phyloP scores from a whole-genome alignment of 148 eudicot genomes.

The Talinum fruticosum region DNA sequence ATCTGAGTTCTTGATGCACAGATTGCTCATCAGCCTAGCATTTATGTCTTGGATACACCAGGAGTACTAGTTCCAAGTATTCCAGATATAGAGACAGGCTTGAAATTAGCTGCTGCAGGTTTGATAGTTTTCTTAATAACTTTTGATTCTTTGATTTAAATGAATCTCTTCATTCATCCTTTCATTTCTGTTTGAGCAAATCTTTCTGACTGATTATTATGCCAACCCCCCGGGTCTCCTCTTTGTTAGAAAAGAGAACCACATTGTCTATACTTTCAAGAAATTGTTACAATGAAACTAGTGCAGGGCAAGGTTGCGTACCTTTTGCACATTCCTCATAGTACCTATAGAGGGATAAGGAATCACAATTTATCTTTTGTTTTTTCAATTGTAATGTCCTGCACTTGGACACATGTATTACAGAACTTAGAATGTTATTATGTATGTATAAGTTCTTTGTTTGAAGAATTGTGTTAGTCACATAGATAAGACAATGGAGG shows the following conservation, averaged over 20 bases:
- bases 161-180: background rate
- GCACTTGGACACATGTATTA: no score
- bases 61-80: constrained; percentile 95
- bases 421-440: background rate
- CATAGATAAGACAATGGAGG: background rate
- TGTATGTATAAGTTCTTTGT: background rate
- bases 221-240: no score
- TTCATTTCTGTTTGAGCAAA: background rate
- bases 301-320: background rate
- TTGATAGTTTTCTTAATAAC: constrained; percentile 10
- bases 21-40: constrained; percentile 96
- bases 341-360: no score
- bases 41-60: constrained; percentile 92
- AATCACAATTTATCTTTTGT: no score
- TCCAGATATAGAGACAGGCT: constrained; percentile 85
- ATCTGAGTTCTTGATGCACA: constrained; percentile 29
- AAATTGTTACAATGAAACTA: background rate
- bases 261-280: background rate
- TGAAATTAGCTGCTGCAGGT: constrained; percentile 92
- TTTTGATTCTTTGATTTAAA: background rate
- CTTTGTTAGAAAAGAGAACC: no score
- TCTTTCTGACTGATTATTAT: no score
- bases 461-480: background rate
- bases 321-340: no score
- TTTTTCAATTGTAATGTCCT: no score